Evolutionary conservation across 139 green algal genomes (phyloP).

Genomic region (Chlorella sorokiniana): DNA sequence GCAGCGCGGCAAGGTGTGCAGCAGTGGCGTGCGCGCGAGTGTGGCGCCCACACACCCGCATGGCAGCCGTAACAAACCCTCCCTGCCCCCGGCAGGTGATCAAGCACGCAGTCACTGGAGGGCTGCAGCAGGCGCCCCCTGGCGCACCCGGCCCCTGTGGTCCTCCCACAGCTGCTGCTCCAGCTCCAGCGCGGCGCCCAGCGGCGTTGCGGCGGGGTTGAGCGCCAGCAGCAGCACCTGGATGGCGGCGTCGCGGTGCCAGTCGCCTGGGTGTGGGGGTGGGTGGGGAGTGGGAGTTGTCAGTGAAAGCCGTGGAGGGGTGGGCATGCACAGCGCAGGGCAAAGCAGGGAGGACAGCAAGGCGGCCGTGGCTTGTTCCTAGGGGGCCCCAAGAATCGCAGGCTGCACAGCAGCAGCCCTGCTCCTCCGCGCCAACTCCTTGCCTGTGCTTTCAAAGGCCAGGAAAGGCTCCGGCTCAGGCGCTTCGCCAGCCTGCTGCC

Average conservation of each 20-base stretch:
- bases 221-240: conserved; percentile 12
- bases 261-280: conserved; percentile 6
- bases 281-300: not conserved
- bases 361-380: not conserved
- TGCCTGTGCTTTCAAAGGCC: conserved; percentile 12
- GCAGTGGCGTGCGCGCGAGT: not conserved
- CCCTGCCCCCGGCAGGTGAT: not conserved
- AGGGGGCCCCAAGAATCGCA: not conserved
- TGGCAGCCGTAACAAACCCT: not conserved
- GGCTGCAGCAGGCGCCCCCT: too few relatives aligned
- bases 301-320: not conserved
- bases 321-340: not conserved
- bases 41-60: too few relatives aligned
- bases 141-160: too few relatives aligned
- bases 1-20: not conserved
- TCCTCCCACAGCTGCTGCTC: conserved; percentile 34
- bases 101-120: too few relatives aligned
- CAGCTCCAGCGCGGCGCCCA: not conserved
- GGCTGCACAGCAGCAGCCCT: not conserved
- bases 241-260: conserved; percentile 16
- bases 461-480: not conserved
- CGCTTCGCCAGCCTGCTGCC: too few relatives aligned
- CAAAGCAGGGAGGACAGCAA: not conserved
- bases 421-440: too few relatives aligned
- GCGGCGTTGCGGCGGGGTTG: not conserved